Evolutionary conservation across 164 flowering plant genomes (phyloP), one percentile per base, ranked within the genome.

Genomic region (Aristolochia contorta): DNA sequence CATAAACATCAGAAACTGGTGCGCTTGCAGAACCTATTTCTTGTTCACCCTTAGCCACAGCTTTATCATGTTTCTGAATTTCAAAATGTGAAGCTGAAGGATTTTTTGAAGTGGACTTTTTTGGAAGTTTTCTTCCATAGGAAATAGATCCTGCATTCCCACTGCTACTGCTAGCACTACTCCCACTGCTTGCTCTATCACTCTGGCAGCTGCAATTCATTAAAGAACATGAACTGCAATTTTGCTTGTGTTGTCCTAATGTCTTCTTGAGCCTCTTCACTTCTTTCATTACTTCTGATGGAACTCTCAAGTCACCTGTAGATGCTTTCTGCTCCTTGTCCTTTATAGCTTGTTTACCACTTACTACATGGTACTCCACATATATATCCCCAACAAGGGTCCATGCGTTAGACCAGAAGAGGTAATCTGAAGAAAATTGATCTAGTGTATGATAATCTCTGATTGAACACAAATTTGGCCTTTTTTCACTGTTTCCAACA

Each of bases 341-440:
- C 21, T 21, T 27, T 18, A 82, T 69, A 24, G 50, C 48, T 41
- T 81, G 86, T 48, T 65, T 75, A 63, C 78, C 87, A 57, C 75
- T 77, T 21, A 58, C 52, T 63, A 62, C 50, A 61, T 88, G 83
- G 60, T 78, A 78, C 62, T 90, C 91, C 65, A 82, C 89, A 79
- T 82, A 83, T 4, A 90, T 80, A 76, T 93, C 97, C 27, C 95
- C 99, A 57, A 90, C 92, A 57, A 90, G 76, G n/a, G 80, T 82
- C 97, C 99, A 93, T 23, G 92, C 86, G 65, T 80, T 86, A 53
- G 86, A 83, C 99, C 99, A 93, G 67, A 90, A 93, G 41, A 86
- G 81, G 68, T 75, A 79, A 43, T 76, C 67, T 14, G 79, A 84
- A 43, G 83, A 75, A 49, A 71, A 68, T 16, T 68, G 75, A 62